A percentile compares a stretch with the other conserved stretches of the same genome.
Conservation (phyloP, 2,329 filamentous ascomycete genomes). For the Paecilomyces sp. region DNA sequence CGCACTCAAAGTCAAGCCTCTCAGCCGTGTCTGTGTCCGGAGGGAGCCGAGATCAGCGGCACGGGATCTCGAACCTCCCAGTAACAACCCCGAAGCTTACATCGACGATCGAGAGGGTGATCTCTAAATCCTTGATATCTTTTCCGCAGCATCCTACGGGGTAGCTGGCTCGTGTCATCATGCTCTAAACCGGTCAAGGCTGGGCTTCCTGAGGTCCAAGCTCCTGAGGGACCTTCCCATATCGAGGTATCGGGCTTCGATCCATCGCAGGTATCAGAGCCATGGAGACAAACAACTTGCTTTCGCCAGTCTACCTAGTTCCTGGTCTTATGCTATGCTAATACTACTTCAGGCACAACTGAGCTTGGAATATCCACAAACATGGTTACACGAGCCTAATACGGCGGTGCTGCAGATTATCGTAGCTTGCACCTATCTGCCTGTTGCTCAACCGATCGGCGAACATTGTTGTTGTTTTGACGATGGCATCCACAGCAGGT, state of each 20-base stretch:
- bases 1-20: no score
- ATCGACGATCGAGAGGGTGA: not conserved
- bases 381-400: no score
- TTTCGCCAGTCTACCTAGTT: not conserved
- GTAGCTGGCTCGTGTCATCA: no score
- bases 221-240: not conserved
- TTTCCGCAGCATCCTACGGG: not conserved
- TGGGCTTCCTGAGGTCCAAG: not conserved
- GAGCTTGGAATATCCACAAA: not conserved
- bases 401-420: no score
- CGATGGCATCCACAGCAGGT: no score
- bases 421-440: no score
- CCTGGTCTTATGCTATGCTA: not conserved
- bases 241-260: not conserved
- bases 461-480: no score
- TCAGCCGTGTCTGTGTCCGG: not conserved
- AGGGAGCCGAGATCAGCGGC: not conserved
- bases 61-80: not conserved
- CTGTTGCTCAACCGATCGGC: no score
- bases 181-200: not conserved
- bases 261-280: not conserved
- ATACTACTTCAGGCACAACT: not conserved
- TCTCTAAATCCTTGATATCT: not conserved
- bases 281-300: not conserved
- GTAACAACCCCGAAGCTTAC: not conserved